These are phyloP conservation scores for Sparassis latifolia DNA, from an alignment of 1,284 basidiomycete species.

Conservation along the genomic window DNA sequence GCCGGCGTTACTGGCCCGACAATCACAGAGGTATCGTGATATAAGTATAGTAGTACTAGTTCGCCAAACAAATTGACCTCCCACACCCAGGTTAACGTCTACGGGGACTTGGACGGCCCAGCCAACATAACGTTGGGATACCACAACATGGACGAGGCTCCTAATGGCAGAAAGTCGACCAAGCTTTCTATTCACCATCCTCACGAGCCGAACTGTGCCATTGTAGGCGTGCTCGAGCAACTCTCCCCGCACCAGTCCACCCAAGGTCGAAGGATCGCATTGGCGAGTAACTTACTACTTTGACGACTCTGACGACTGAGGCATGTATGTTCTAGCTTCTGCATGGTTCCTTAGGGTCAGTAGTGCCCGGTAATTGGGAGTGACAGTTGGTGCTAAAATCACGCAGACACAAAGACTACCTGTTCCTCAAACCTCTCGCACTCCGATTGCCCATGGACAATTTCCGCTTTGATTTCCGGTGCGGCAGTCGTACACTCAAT, in stretches of 20 bases:
- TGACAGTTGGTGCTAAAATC: too few species aligned
- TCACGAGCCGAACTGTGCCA: constrained; percentile 36
- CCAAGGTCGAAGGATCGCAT: constrained; percentile 53
- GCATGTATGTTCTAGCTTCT: constrained; percentile 43
- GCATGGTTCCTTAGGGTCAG: constrained; percentile 72
- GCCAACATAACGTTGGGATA: too few species aligned
- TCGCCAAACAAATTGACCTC: too few species aligned
- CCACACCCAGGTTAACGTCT: too few species aligned
- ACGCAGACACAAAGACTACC: constrained; percentile 73
- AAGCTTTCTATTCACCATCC: constrained; percentile 48
- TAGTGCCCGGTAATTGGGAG: neutral
- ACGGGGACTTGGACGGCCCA: too few species aligned
- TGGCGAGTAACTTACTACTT: constrained; percentile 39
- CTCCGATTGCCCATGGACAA: constrained; percentile 66
- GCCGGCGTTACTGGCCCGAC: too few species aligned
- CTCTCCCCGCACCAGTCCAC: constrained; percentile 42
- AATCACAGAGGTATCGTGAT: too few species aligned
- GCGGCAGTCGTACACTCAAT: constrained; percentile 16
- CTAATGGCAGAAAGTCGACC: constrained; percentile 29
- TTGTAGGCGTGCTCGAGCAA: constrained; percentile 64
- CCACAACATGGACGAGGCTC: too few species aligned
- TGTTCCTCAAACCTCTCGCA: constrained; percentile 74
- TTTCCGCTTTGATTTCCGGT: constrained; percentile 84
- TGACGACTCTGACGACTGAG: constrained; percentile 1
- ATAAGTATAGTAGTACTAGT: too few species aligned